Conservation (phyloP, 2,329 filamentous ascomycete genomes). For the Cladophialophora carrionii region DNA sequence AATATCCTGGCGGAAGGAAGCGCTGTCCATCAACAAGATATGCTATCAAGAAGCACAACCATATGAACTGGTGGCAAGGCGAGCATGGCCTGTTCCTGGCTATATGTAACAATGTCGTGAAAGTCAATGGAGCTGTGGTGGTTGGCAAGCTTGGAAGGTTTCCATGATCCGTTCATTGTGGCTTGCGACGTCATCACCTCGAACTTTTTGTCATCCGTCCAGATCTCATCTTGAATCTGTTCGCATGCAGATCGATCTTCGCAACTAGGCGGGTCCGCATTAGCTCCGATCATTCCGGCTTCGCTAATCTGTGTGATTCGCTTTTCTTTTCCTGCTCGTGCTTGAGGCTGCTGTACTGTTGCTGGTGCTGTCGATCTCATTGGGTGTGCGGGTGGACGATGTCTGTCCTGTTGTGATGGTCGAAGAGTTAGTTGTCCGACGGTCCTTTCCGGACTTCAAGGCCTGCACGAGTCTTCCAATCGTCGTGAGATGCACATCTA, state of each 20-base stretch:
- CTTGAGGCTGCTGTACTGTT: neutral
- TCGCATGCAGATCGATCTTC: neutral
- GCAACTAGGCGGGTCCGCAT: neutral
- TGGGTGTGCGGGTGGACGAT: neutral
- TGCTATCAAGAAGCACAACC: neutral
- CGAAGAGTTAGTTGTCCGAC: neutral
- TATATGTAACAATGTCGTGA: neutral
- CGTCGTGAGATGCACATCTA: neutral
- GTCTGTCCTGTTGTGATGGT: neutral
- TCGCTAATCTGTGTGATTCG: slow-evolving; percentile 6
- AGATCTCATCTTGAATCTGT: neutral
- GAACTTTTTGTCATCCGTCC: neutral
- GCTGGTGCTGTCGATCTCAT: neutral
- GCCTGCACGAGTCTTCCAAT: neutral
- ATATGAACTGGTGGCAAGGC: neutral
- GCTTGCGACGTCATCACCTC: slow-evolving; percentile 16
- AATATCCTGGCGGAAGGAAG: slow-evolving; percentile 23
- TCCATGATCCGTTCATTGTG: slow-evolving; percentile 10
- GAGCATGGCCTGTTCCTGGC: neutral
- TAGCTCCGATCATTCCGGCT: slow-evolving; percentile 1
- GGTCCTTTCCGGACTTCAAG: neutral
- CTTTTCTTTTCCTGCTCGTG: neutral
- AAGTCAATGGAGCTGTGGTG: slow-evolving; percentile 7
- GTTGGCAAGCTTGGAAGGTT: neutral
- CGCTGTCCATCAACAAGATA: slow-evolving; percentile 59